Conservation (phyloP, 2,329 filamentous ascomycete genomes). For the Verticillium tricorpus region DNA sequence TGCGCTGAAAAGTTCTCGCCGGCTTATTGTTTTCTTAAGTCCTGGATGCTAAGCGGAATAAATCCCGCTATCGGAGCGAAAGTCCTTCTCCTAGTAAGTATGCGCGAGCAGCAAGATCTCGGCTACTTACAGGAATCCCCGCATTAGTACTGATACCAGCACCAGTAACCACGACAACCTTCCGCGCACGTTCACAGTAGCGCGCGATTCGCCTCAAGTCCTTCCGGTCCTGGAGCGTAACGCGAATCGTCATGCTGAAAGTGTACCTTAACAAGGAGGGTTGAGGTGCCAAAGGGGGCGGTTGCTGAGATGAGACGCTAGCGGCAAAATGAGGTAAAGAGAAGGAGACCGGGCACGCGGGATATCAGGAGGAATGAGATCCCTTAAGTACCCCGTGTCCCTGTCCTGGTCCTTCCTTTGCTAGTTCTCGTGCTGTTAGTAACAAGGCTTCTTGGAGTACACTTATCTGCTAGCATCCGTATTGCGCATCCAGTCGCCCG, state of each 20-base stretch:
- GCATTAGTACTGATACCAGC: neutral
- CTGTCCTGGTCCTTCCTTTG: neutral
- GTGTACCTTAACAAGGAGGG: too few species aligned
- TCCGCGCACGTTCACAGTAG: neutral
- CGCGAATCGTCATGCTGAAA: neutral
- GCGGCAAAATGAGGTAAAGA: too few species aligned
- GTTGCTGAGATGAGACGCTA: too few species aligned
- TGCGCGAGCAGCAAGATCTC: neutral
- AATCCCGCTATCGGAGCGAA: neutral
- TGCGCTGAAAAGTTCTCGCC: neutral
- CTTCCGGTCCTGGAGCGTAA: neutral
- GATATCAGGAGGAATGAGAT: too few species aligned
- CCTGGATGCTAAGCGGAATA: neutral
- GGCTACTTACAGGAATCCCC: neutral
- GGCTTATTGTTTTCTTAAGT: neutral
- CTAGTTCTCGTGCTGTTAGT: neutral
- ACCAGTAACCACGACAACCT: neutral
- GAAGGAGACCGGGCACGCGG: too few species aligned
- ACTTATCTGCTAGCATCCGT: neutral
- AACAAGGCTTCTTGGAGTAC: neutral
- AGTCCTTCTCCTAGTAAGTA: neutral
- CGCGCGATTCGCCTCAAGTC: neutral
- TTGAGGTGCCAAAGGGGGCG: too few species aligned
- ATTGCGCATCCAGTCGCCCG: constrained; percentile 14
- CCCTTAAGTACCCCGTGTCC: neutral